Conservation (phyloP, 495 filamentous ascomycete genomes). For the Hypoxylon fuscum region DNA sequence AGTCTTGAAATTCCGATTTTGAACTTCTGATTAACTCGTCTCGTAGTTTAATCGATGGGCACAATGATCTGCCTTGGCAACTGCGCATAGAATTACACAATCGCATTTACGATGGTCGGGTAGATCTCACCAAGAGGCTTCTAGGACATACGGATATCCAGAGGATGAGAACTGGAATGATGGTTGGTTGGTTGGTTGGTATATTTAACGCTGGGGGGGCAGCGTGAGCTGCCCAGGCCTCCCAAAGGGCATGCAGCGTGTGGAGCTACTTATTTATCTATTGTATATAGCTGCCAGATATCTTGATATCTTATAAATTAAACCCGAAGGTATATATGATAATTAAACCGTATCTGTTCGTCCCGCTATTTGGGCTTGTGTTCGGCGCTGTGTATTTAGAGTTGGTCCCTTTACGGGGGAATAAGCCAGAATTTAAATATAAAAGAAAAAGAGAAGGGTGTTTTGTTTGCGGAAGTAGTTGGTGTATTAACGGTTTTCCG, state of each 20-base stretch:
- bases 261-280: not conserved
- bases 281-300: not conserved
- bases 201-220: no score
- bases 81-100: conserved; percentile 44
- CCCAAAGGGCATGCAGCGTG: not conserved
- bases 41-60: conserved; percentile 43
- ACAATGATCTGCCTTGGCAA: conserved; percentile 48
- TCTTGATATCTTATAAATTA: not conserved
- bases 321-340: no score
- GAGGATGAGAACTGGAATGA: conserved; percentile 35
- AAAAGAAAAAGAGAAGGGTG: not conserved
- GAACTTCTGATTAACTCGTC: not conserved
- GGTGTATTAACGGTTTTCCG: not conserved
- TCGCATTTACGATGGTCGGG: conserved; percentile 38
- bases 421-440: not conserved
- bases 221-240: not conserved
- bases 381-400: not conserved
- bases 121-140: conserved; percentile 41
- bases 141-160: conserved; percentile 39
- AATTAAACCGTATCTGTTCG: not conserved
- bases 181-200: no score
- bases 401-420: not conserved
- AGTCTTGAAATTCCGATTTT: not conserved
- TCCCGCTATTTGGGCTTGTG: not conserved
- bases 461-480: not conserved